These are phyloP conservation scores for Neostapfia colusana DNA, from an alignment of 176 grass and related monocot species.

Conservation along the genomic window DNA sequence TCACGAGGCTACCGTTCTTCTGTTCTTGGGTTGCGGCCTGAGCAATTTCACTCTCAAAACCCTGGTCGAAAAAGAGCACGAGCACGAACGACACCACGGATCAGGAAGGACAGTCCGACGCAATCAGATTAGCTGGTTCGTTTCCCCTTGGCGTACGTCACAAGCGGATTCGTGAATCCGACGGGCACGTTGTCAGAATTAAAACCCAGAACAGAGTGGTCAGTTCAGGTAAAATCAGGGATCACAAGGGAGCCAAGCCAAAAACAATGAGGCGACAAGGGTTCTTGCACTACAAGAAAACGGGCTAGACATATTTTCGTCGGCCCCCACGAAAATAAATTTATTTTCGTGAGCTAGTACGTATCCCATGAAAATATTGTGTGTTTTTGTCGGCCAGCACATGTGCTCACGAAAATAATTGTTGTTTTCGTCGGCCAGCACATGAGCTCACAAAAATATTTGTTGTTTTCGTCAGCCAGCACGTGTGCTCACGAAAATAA, in stretches of 20 bases:
- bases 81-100: background rate
- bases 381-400: too few relatives aligned
- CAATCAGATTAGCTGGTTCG: background rate
- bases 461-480: too few relatives aligned
- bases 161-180: background rate
- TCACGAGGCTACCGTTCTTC: constrained; percentile 83
- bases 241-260: background rate
- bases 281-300: too few relatives aligned
- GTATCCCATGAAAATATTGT: too few relatives aligned
- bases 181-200: background rate
- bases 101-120: background rate
- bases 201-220: background rate
- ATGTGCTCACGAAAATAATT: too few relatives aligned
- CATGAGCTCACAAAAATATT: too few relatives aligned
- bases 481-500: too few relatives aligned
- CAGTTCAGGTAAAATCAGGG: constrained; percentile 4
- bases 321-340: too few relatives aligned
- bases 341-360: too few relatives aligned
- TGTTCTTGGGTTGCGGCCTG: constrained; percentile 60
- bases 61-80: constrained; percentile 42
- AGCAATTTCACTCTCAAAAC: constrained; percentile 74
- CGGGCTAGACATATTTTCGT: too few relatives aligned
- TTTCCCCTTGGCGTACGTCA: background rate
- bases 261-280: too few relatives aligned
- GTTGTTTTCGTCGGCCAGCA: too few relatives aligned